Base-by-base conservation (phyloP, 306 rosid genomes). In the Malus orientalis region DNA sequence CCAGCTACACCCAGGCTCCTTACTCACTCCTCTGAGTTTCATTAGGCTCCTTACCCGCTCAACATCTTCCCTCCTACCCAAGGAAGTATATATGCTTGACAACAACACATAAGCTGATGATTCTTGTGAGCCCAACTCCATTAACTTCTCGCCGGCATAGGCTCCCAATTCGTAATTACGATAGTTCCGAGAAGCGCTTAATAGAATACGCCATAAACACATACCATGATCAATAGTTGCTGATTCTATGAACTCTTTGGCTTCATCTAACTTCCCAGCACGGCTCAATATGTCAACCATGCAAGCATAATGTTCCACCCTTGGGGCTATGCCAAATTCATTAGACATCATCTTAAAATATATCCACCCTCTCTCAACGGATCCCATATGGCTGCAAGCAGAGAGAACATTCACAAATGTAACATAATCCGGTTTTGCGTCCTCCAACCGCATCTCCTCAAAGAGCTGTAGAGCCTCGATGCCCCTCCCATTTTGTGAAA, bases 1-100 rank as follows among this genome's bases (percentile, higher is more conserved):
- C 98, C 98, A 93, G 80, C 98, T 93, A 80, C 98, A 93, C 13
- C 97, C 97, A 54, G 93, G 97, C 83, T 93, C 92, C 75, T 93
- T 93, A 49, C 74, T 83, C 66, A 88, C 96, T 71, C 98, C 93
- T 69, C 93, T 82, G 44, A 76, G 71, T 76, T 86, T 91, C 98
- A 91, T 93, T 87, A 85, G 65, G 68, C 81, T 83, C 85, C 93
- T 79, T 29, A 93, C 93, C 66, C 92, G 92, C 81, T 91, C 96
- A 11, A 89, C 93, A 55, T 93, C 93, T 49, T 91, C 87, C 84
- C 78, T 57, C 80, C 80, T 85, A 33, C 96, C 93, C 80, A 89
- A 62, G 69, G 97, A 82, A 60, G 86, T 59, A 84, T 89, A 93
- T 55, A 93, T 87, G 67, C 96, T 85, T 3, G 98, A 88, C 69